Base-by-base conservation (phyloP, 106 monocot species). In the Allium cepa region DNA sequence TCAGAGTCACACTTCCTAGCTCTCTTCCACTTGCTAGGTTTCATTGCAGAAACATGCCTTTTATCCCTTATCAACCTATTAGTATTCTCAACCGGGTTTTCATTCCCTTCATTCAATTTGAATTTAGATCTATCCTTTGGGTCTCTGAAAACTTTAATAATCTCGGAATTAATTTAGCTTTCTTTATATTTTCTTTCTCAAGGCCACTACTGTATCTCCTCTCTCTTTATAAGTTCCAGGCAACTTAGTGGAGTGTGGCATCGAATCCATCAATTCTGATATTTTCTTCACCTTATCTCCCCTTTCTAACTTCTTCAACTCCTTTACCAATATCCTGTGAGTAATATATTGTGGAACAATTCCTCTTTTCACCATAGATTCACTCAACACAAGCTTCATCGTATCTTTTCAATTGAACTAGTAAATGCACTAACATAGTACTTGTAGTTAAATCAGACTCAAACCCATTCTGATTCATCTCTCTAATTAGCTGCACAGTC, bases 341-440 rank as follows among this genome's bases (percentile, higher is more conserved):
- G 94, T 94, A 17, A 87, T 75, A 55, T 87, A 87, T 78, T 90
- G 90, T 0, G 85, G 94, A 58, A 85, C 76, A 55, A 87, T 73
- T n/a, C 90, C 90, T 49, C 71, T 85, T 59, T 74, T 72, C 50
- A 90, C 72, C 94, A 94, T 94, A 7, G 61, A 46, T 72, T 85
- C 84, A 75, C 79, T 79, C 87, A 9, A 53, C 57, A 36, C 73
- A 87, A n/a, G 90, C 90, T 59, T 94, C 90, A 0, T 94, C 79
- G 57, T 77, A 85, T 22, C 53, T 80, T 16, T 68, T 71, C 50
- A 76, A 68, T 51, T 81, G 46, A 60, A 85, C 83, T 8, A 94
- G 85, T 78, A 87, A 70, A 67, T 22, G 22, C 22, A 22, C 22
- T 22, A 22, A 22, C 94, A 94, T 94, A 15, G 87, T 87, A 49